Base-by-base conservation (phyloP, 805 yeast species). In the Suhomyces xylopsoci region DNA sequence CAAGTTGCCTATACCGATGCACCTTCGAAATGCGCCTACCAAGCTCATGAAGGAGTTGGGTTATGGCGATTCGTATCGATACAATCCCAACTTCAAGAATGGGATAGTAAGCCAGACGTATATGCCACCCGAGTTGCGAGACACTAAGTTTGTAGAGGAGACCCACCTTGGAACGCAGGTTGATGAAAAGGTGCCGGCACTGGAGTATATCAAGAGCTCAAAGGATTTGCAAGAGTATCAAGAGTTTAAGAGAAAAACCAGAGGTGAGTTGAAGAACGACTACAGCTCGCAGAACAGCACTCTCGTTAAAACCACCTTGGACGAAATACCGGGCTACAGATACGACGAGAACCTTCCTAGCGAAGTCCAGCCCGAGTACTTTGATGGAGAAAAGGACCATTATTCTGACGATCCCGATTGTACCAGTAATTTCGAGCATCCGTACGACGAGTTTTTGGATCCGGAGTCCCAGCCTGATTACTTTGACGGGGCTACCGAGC, bases 1-100 rank as follows among this genome's bases (percentile, higher is more conserved):
- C 15, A 79, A 82, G 40, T 82, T 89, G 3, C 81, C 85, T 1
- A 83, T 87, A 1, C 96, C 96, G 0, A 59, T 86, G 62, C 98
- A 94, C 68, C 74, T 94, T 36, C 79, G 98, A 58, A 96, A 94
- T 66, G 98, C 99, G 0, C 99, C 99, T 2, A 96, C 99, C 0
- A 78, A 77, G 60, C 75, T 94, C 46, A 94, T 94, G 99, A 80
- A 83, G 52, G 96, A 90, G 49, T 62, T 91, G 54, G 98, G 96
- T 0, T 93, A 92, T 65, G 87, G 88, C 15, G 81, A 85, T 50
- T 85, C 84, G 14, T 94, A 94, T 71, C 90, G 90, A 67, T 96
- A 94, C 68, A 91, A 91, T 60, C 99, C 99, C 0, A 79, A 83
- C 57, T 96, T 66, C 66, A 71, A 72, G 45, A 82, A 84, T 52